These are phyloP conservation scores for Monosporascus sp. DNA, from an alignment of 2,329 filamentous ascomycete genomes.

Conservation along the genomic window DNA sequence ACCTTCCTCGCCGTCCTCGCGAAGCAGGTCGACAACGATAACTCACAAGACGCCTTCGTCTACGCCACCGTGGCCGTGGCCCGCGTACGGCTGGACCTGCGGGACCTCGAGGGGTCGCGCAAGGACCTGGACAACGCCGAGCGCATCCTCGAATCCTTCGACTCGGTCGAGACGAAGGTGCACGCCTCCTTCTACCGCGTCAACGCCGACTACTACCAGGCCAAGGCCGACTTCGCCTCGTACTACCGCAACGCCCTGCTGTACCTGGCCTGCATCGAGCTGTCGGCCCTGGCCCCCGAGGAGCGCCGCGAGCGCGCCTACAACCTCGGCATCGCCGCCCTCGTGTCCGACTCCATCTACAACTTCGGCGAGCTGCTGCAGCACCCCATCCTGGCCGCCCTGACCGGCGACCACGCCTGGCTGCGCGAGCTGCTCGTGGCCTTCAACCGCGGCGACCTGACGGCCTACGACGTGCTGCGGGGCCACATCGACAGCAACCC, in stretches of 20 bases:
- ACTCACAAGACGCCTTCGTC: slow-evolving; percentile 91
- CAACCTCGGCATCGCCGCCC: slow-evolving; percentile 84
- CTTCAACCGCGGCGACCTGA: slow-evolving; percentile 92
- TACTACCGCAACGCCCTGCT: slow-evolving; percentile 98
- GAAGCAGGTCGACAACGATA: slow-evolving; percentile 83
- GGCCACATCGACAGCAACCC: slow-evolving; percentile 75
- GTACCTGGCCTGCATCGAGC: slow-evolving; percentile 92
- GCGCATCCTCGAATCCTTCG: slow-evolving; percentile 82
- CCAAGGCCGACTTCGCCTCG: slow-evolving; percentile 85
- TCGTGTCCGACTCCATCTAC: slow-evolving; percentile 94
- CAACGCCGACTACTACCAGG: slow-evolving; percentile 92
- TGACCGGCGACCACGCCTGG: slow-evolving; percentile 77
- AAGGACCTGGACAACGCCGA: slow-evolving; percentile 85
- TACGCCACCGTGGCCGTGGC: slow-evolving; percentile 90
- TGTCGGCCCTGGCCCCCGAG: slow-evolving; percentile 64
- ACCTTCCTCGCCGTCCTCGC: slow-evolving; percentile 78
- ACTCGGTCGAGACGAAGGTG: slow-evolving; percentile 91
- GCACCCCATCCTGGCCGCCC: slow-evolving; percentile 87
- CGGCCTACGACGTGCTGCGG: slow-evolving; percentile 76
- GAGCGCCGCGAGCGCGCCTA: slow-evolving; percentile 84
- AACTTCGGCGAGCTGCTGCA: slow-evolving; percentile 99
- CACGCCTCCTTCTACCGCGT: slow-evolving; percentile 95
- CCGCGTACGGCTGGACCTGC: slow-evolving; percentile 75
- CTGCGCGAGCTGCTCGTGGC: slow-evolving; percentile 93
- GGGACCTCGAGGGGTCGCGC: slow-evolving; percentile 75